phyloP scores from a whole-genome alignment of 352 stramenopile species.

The Pythium angustatum region DNA sequence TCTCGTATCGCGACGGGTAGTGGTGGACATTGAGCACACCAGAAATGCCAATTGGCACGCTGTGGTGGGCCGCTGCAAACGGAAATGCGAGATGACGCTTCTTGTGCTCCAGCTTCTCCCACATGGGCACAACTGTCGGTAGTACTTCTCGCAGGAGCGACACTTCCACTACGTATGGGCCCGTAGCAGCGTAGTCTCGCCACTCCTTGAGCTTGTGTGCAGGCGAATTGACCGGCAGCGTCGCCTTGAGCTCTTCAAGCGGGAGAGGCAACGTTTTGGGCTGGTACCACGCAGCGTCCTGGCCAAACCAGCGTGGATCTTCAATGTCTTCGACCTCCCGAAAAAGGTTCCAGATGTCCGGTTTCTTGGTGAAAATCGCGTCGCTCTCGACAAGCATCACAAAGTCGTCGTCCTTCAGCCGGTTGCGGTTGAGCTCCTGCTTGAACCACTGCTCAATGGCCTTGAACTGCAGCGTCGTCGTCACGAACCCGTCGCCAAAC shows the following conservation, averaged over 20 bases:
- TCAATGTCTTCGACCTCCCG: conserved; percentile 60
- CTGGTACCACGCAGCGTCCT: conserved; percentile 84
- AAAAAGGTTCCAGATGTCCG: conserved; percentile 74
- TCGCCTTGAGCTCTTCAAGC: conserved; percentile 32
- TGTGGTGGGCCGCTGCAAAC: conserved; percentile 64
- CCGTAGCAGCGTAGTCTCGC: conserved; percentile 70
- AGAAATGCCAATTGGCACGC: conserved; percentile 55
- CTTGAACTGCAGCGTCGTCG: conserved; percentile 57
- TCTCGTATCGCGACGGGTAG: conserved; percentile 83
- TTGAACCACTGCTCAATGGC: conserved; percentile 63
- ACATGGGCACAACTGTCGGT: conserved; percentile 48
- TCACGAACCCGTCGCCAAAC: conserved; percentile 66
- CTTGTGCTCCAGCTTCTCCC: conserved; percentile 46
- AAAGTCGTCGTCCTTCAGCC: conserved; percentile 54
- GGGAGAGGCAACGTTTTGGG: conserved; percentile 50
- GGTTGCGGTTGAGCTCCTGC: conserved; percentile 34
- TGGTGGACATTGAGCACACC: conserved; percentile 75
- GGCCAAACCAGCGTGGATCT: conserved; percentile 54
- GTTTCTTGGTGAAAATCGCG: conserved; percentile 78
- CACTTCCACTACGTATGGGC: conserved; percentile 69
- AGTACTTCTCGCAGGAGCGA: conserved; percentile 49
- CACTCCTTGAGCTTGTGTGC: conserved; percentile 57
- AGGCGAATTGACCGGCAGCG: conserved; percentile 47
- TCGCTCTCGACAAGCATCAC: conserved; percentile 82
- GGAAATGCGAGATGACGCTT: conserved; percentile 70